Evolutionary conservation across 2,329 filamentous ascomycete genomes (phyloP).

Genomic region (Calonectria fujianensis): DNA sequence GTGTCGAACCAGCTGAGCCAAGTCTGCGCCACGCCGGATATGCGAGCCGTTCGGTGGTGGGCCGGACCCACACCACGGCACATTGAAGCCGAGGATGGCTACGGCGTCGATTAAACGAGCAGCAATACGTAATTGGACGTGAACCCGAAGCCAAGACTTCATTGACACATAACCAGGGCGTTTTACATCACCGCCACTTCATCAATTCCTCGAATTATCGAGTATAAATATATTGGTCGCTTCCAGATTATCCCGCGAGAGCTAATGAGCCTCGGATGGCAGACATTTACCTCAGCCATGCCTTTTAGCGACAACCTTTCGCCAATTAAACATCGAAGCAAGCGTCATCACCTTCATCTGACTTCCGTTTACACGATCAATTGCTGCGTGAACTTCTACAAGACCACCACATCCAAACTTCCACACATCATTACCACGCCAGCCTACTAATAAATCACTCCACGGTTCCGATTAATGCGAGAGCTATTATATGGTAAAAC

Average conservation of each 20-base stretch:
- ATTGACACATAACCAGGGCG: not conserved
- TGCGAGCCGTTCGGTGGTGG: not conserved
- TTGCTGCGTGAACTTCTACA: not conserved
- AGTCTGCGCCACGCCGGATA: not conserved
- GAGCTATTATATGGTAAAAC: too few relatives aligned
- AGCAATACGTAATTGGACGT: not conserved
- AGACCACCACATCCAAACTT: not conserved
- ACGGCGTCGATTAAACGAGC: not conserved
- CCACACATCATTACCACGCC: not conserved
- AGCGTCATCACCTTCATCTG: not conserved
- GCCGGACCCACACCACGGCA: constrained; percentile 5
- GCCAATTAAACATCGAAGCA: not conserved
- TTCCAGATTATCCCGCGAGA: not conserved
- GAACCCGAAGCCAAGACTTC: not conserved
- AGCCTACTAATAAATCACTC: not conserved
- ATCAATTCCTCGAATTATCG: not conserved
- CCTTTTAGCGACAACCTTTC: not conserved
- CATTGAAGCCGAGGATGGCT: not conserved
- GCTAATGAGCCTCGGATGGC: not conserved
- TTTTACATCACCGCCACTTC: not conserved
- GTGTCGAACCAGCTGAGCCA: not conserved
- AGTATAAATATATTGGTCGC: not conserved
- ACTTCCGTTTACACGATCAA: not conserved
- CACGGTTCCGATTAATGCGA: too few relatives aligned
- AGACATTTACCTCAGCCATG: not conserved